Percentiles rank a stretch among this genome's conserved stretches.
These are phyloP conservation scores for Xylaria nigripes DNA, from an alignment of 495 filamentous ascomycete genomes.

Conservation along the genomic window DNA sequence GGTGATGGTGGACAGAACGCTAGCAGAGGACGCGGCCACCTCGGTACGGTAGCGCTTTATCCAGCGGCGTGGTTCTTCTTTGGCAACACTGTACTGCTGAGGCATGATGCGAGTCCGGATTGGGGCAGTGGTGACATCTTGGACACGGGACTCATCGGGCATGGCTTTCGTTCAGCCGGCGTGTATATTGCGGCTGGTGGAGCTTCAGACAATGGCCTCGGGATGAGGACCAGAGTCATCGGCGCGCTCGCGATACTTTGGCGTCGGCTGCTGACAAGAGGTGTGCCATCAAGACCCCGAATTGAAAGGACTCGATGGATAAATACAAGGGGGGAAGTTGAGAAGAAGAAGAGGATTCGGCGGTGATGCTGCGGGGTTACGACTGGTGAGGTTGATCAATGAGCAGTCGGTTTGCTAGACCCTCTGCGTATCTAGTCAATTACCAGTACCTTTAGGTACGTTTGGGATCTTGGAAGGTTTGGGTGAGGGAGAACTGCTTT, in stretches of 20 bases:
- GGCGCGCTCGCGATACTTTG: slow-evolving; percentile 48
- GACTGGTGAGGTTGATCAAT: slow-evolving; percentile 1
- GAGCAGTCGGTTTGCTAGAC: not conserved
- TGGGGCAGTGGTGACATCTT: slow-evolving; percentile 34
- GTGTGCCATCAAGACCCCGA: slow-evolving; percentile 53
- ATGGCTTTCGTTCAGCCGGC: slow-evolving; percentile 33
- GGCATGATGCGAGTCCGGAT: slow-evolving; percentile 39
- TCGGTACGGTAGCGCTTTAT: slow-evolving; percentile 72
- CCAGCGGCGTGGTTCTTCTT: slow-evolving; percentile 49
- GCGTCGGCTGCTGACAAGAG: slow-evolving; percentile 43
- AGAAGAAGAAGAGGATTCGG: slow-evolving; percentile 7
- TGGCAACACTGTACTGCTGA: slow-evolving; percentile 30
- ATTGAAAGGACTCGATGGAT: slow-evolving; percentile 26
- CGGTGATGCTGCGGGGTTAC: slow-evolving; percentile 10
- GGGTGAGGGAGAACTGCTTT: not conserved
- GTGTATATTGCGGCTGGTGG: slow-evolving; percentile 22
- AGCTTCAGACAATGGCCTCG: slow-evolving; percentile 44
- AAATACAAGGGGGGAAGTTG: not conserved
- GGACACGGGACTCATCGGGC: slow-evolving; percentile 40
- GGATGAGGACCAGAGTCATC: slow-evolving; percentile 44
- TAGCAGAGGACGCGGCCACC: slow-evolving; percentile 65
- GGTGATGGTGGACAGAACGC: slow-evolving; percentile 62
- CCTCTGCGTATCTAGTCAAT: not conserved
- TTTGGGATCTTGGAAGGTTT: not conserved
- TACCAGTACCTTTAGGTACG: too few relatives aligned